phyloP scores from a whole-genome alignment of 2,329 filamentous ascomycete species.

The Penicillium frequentans region DNA sequence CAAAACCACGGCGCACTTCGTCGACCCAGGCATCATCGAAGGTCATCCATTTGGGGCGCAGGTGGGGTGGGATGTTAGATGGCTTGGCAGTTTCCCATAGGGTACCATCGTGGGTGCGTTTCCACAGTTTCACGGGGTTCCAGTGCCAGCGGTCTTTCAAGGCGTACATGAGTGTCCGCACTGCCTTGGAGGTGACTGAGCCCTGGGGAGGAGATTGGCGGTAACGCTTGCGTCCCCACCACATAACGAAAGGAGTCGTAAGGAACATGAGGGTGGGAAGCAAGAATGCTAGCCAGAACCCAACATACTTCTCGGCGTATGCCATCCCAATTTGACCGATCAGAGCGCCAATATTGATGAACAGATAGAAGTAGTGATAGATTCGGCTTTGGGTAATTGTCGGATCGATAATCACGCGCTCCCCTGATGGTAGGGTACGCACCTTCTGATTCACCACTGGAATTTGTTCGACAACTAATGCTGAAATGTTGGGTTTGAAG shows the following conservation, averaged over 20 bases:
- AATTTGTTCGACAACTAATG: conserved; percentile 71
- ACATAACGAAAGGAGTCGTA: conserved; percentile 61
- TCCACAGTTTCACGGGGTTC: conserved; percentile 60
- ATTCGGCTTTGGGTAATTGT: conserved; percentile 67
- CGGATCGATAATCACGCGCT: conserved; percentile 70
- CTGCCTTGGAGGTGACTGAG: conserved; percentile 68
- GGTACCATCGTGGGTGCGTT: conserved; percentile 9
- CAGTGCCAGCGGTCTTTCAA: conserved; percentile 64
- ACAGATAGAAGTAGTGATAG: conserved; percentile 70
- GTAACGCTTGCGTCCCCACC: conserved; percentile 63
- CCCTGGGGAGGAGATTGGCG: conserved; percentile 66
- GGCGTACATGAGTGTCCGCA: conserved; percentile 60
- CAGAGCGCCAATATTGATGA: conserved; percentile 68
- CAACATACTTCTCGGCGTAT: conserved; percentile 73
- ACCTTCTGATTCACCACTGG: conserved; percentile 59
- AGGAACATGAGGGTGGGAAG: conserved; percentile 68
- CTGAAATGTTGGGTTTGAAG: conserved; percentile 79
- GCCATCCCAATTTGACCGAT: conserved; percentile 65
- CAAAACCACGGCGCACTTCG: conserved; percentile 69
- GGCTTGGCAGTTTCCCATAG: conserved; percentile 37
- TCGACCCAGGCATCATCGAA: conserved; percentile 84
- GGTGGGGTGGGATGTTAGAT: conserved; percentile 19
- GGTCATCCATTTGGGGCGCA: conserved; percentile 58
- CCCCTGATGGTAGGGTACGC: conserved; percentile 56
- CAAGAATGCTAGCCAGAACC: conserved; percentile 71